Evolutionary conservation across 2,329 filamentous ascomycete genomes (phyloP).

Genomic region (Colletotrichum sidae): DNA sequence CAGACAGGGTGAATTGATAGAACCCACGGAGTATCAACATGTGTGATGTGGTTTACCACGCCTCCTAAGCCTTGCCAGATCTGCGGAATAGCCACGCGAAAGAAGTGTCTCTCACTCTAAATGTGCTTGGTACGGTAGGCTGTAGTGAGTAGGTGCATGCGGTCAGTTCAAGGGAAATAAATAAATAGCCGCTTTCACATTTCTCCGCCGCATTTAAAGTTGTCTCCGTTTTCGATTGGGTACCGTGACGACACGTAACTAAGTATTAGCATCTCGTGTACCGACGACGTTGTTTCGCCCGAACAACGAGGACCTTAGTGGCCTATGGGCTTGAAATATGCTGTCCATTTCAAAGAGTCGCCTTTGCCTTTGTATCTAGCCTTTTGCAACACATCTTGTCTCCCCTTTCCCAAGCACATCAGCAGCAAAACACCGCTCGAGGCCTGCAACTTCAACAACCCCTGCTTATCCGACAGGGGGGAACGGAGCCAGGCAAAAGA

Average conservation of each 20-base stretch:
- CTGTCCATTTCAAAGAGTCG: too few relatives aligned
- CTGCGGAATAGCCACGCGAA: too few relatives aligned
- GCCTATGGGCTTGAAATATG: too few relatives aligned
- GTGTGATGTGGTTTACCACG: neutral
- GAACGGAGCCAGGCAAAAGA: slow-evolving; percentile 18
- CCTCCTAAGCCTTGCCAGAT: too few relatives aligned
- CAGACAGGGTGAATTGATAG: slow-evolving; percentile 7
- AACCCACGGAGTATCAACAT: neutral
- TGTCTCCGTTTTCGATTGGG: slow-evolving; percentile 32
- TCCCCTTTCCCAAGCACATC: slow-evolving; percentile 12
- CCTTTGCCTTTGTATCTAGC: too few relatives aligned
- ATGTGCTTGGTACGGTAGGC: neutral
- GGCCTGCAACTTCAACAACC: neutral
- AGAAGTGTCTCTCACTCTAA: too few relatives aligned
- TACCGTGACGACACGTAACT: slow-evolving; percentile 31
- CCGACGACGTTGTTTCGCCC: neutral
- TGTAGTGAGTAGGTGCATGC: neutral
- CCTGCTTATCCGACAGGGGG: slow-evolving; percentile 7
- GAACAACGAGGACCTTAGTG: too few relatives aligned
- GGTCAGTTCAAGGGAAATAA: slow-evolving; percentile 2
- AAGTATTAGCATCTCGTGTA: slow-evolving; percentile 2
- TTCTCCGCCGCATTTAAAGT: slow-evolving; percentile 9
- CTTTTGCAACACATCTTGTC: too few relatives aligned
- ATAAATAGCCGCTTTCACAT: slow-evolving; percentile 12
- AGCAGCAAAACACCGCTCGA: neutral